Conservation (phyloP, 2,329 filamentous ascomycete species). For the Trichoderma cornu-damae region DNA sequence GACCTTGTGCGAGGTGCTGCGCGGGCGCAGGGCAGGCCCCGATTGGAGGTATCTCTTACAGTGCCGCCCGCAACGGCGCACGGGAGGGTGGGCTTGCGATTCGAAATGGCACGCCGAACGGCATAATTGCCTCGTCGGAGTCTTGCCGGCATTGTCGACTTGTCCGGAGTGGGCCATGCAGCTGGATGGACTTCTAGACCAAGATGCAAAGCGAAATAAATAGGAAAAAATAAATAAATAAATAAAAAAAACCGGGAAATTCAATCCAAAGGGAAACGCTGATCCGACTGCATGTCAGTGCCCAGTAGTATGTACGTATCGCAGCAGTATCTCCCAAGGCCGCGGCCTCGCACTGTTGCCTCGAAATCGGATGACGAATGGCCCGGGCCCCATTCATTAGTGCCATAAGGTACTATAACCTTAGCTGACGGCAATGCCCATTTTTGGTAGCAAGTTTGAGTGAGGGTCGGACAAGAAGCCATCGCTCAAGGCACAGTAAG, state of each 20-base stretch:
- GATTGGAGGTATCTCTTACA: conserved; percentile 3
- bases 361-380: neutral
- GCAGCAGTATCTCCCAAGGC: too few relatives aligned
- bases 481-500: neutral
- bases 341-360: neutral
- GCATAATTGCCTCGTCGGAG: conserved; percentile 18
- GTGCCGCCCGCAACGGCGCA: neutral
- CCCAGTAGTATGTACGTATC: too few relatives aligned
- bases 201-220: too few relatives aligned
- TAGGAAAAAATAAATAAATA: too few relatives aligned
- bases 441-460: neutral
- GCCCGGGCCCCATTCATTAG: neutral
- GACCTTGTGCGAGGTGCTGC: neutral
- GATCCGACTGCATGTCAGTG: too few relatives aligned
- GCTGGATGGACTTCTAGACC: too few relatives aligned
- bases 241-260: too few relatives aligned
- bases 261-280: too few relatives aligned
- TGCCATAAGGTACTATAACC: neutral
- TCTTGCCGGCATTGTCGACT: conserved; percentile 12
- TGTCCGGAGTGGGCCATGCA: conserved; percentile 4
- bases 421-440: too few relatives aligned
- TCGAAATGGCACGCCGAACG: conserved; percentile 14
- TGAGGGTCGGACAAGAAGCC: neutral
- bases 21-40: neutral
- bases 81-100: conserved; percentile 12